These are phyloP conservation scores for Lepidium sativum DNA, from an alignment of 345 rosid genomes.

Conservation along the genomic window DNA sequence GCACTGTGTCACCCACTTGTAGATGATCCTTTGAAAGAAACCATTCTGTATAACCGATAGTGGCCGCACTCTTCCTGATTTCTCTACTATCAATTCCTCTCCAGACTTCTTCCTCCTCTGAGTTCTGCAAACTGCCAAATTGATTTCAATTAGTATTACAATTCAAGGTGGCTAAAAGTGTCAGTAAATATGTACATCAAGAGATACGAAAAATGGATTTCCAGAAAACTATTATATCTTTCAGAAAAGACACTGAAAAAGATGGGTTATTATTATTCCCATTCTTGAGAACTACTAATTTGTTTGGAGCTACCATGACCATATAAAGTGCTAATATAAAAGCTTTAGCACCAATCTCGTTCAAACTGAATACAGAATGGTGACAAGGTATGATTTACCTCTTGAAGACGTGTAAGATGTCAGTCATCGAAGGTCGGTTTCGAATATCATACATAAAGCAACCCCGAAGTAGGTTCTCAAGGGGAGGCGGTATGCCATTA, in stretches of 20 bases:
- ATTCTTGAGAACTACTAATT: background rate
- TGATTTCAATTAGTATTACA: conserved; percentile 6
- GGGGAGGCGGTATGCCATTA: conserved; percentile 58
- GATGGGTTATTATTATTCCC: background rate
- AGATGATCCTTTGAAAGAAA: conserved; percentile 71
- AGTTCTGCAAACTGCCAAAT: conserved; percentile 55
- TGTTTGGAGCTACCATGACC: background rate
- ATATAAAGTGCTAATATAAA: background rate
- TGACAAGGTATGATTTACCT: conserved; percentile 37
- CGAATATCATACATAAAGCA: conserved; percentile 90
- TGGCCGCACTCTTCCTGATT: conserved; percentile 28
- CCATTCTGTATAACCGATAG: conserved; percentile 63
- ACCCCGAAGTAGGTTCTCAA: conserved; percentile 63
- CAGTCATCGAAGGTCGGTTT: conserved; percentile 78
- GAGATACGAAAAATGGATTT: background rate
- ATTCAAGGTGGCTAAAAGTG: background rate
- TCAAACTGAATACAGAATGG: background rate
- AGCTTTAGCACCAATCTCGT: background rate
- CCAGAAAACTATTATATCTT: background rate
- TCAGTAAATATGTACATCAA: background rate
- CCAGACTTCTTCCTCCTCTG: conserved; percentile 48
- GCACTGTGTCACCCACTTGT: conserved; percentile 67
- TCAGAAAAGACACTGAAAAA: background rate
- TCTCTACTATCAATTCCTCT: conserved; percentile 34
- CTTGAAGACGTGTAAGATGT: conserved; percentile 54